Conservation (phyloP, 257 asterid species). For the Voacanga thouarsii region DNA sequence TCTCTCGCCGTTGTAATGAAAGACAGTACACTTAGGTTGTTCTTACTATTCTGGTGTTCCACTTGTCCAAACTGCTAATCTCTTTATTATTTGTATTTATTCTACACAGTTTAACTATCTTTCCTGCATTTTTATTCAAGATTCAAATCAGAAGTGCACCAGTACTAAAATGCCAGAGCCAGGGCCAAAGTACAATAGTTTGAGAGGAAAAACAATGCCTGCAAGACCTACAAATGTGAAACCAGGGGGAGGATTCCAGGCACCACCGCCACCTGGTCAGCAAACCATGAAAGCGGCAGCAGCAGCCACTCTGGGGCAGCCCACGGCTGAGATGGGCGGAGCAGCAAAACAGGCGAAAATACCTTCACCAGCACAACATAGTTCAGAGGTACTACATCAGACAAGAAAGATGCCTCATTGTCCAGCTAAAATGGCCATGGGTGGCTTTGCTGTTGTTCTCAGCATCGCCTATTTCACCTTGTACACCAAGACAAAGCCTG, state of each 20-base stretch:
- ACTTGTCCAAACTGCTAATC: slow-evolving; percentile 3
- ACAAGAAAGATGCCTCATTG: slow-evolving; percentile 38
- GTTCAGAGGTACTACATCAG: slow-evolving; percentile 68
- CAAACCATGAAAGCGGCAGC: slow-evolving; percentile 35
- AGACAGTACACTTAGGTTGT: neutral
- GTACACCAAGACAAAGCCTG: slow-evolving; percentile 62
- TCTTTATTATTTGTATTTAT: slow-evolving; percentile 10
- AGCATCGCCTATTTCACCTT: slow-evolving; percentile 53
- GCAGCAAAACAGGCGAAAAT: slow-evolving; percentile 46
- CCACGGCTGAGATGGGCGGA: slow-evolving; percentile 22
- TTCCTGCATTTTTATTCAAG: neutral
- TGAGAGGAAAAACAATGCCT: slow-evolving; percentile 29
- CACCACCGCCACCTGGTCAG: slow-evolving; percentile 52
- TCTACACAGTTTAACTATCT: neutral
- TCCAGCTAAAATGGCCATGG: slow-evolving; percentile 49
- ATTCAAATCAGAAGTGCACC: neutral
- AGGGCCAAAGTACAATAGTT: neutral
- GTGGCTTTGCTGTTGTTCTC: slow-evolving; percentile 47
- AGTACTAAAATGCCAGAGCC: neutral
- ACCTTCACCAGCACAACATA: slow-evolving; percentile 37
- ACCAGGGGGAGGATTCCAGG: slow-evolving; percentile 28
- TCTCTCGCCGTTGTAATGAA: slow-evolving; percentile 1
- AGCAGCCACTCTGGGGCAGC: slow-evolving; percentile 26
- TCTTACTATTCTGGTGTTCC: slow-evolving; percentile 7
- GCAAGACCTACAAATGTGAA: slow-evolving; percentile 48